A percentile compares a stretch with the other conserved stretches of the same genome.
phyloP scores from a whole-genome alignment of 805 yeast species.

The Wickerhamiella hasegawae region DNA sequence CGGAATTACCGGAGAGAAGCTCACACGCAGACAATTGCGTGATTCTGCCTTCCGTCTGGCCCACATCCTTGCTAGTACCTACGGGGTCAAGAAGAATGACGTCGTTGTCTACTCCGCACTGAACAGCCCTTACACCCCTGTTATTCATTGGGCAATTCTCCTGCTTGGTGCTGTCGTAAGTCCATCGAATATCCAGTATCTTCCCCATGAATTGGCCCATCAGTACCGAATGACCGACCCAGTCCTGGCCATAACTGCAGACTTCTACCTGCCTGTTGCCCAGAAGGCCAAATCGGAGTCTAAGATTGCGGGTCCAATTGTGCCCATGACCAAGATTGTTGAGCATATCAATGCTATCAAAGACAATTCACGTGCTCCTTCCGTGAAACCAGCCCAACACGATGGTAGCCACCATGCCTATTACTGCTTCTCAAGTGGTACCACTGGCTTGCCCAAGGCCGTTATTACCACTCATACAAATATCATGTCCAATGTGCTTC shows the following conservation, averaged over 20 bases:
- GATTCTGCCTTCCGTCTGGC: constrained; percentile 11
- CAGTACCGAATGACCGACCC: constrained; percentile 16
- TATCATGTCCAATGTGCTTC: constrained; percentile 25
- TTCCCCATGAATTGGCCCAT: constrained; percentile 19
- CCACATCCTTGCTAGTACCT: constrained; percentile 11
- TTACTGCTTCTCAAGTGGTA: constrained; percentile 21
- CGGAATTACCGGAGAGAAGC: no score
- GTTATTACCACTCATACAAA: constrained; percentile 48
- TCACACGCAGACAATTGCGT: no score
- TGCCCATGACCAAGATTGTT: neutral
- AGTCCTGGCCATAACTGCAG: constrained; percentile 10
- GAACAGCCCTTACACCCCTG: constrained; percentile 18
- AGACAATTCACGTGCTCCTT: no score
- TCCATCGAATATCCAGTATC: constrained; percentile 23
- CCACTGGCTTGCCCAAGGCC: constrained; percentile 62
- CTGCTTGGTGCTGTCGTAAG: constrained; percentile 18
- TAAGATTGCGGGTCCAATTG: neutral
- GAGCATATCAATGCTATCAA: no score
- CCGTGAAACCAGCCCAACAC: no score
- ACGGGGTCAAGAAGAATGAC: constrained; percentile 14
- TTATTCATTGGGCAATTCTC: constrained; percentile 18
- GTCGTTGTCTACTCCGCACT: constrained; percentile 19
- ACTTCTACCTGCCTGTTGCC: constrained; percentile 1
- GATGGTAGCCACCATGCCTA: no score
- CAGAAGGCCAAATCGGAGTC: neutral